Conservation (phyloP, 768 basidiomycete genomes). For the Leccinum olivaceopallidum region DNA sequence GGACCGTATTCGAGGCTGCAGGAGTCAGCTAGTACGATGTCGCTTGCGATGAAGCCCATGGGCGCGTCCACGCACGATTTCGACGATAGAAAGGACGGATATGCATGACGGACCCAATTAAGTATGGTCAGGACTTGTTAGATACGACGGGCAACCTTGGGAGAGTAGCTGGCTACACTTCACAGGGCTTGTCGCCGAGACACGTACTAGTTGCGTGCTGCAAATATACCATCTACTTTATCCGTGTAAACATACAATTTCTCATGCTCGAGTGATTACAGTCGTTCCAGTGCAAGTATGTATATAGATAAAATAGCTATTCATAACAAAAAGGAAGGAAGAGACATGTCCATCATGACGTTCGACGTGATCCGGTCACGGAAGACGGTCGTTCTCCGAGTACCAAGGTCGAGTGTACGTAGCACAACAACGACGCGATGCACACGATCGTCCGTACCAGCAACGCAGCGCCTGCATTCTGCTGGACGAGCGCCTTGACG, state of each 20-base stretch:
- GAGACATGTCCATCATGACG: background rate
- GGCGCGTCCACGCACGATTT: constrained; percentile 19
- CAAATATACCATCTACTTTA: constrained; percentile 6
- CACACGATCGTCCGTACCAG: constrained; percentile 11
- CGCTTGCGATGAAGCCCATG: constrained; percentile 33
- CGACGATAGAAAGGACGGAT: constrained; percentile 22
- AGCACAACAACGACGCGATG: constrained; percentile 2
- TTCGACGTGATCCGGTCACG: background rate
- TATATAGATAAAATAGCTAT: background rate
- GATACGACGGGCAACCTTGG: constrained; percentile 19
- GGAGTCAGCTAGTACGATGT: constrained; percentile 30
- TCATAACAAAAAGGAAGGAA: background rate
- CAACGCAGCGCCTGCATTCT: constrained; percentile 10
- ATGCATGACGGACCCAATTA: constrained; percentile 3
- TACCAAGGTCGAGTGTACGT: constrained; percentile 7
- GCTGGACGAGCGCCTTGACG: constrained; percentile 22
- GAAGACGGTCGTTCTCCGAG: background rate
- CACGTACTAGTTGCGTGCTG: constrained; percentile 8
- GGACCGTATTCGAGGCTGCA: constrained; percentile 27
- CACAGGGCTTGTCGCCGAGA: background rate
- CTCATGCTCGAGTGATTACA: background rate
- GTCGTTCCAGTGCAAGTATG: background rate
- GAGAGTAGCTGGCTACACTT: constrained; percentile 35
- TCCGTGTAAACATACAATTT: constrained; percentile 1
- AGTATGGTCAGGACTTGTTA: constrained; percentile 6